phyloP scores from a whole-genome alignment of 345 rosid species.

The Abelmoschus esculentus region DNA sequence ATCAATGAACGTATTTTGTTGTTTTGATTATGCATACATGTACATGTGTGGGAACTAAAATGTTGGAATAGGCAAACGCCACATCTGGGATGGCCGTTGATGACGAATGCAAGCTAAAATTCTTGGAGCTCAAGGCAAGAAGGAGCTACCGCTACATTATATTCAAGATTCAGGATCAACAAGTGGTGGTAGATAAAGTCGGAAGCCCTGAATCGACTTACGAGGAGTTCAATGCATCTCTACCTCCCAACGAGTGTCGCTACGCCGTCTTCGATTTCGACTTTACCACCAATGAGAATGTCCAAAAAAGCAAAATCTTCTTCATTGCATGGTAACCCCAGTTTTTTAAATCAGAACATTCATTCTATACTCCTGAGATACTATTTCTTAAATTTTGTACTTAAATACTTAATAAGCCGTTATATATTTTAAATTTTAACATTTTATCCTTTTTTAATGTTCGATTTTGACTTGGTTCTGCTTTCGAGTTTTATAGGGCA shows the following conservation, averaged over 20 bases:
- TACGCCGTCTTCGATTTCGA: constrained; percentile 89
- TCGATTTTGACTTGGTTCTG: too few species aligned
- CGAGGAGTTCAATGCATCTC: constrained; percentile 57
- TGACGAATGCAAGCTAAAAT: constrained; percentile 84
- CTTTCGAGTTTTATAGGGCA: constrained; percentile 35
- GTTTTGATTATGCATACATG: not conserved
- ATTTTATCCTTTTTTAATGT: too few species aligned
- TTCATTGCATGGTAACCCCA: constrained; percentile 79
- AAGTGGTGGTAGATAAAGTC: constrained; percentile 73
- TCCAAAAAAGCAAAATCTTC: constrained; percentile 98
- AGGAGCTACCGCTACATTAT: constrained; percentile 75
- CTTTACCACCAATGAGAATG: constrained; percentile 70
- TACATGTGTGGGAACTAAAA: not conserved
- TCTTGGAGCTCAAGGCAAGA: constrained; percentile 75
- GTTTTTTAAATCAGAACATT: too few species aligned
- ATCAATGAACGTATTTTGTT: not conserved
- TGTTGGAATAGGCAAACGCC: constrained; percentile 57
- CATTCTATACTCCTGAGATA: too few species aligned
- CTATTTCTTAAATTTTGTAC: too few species aligned
- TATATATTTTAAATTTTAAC: too few species aligned
- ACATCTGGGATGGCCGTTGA: constrained; percentile 94
- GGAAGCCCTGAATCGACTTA: constrained; percentile 68
- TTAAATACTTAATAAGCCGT: too few species aligned
- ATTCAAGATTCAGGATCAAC: constrained; percentile 78
- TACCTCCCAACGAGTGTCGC: constrained; percentile 88